Evolutionary conservation across 202 grass and related monocot species (phyloP), one percentile per base, ranked within the genome.

Genomic region (Cymbopogon flexuosus): DNA sequence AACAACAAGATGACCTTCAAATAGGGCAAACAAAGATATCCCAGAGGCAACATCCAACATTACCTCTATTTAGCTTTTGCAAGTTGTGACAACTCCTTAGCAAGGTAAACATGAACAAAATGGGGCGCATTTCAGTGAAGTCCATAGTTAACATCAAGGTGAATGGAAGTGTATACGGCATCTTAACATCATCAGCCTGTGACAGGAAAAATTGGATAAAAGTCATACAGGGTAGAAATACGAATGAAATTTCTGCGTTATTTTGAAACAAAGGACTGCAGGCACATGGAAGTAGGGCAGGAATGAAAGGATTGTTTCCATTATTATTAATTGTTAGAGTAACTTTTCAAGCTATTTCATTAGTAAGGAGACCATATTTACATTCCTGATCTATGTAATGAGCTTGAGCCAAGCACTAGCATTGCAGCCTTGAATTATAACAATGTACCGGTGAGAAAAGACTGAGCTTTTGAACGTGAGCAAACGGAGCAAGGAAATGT

Each of bases 31-130:
- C 1, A 57, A 8, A 57, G n/a, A 57, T 58, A 4, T 58, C 54
- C 19, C 19, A 23, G 19, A 58, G 22, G 35, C 16, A 54, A n/a
- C 6, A 54, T 54, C 18, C 49, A 54, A 18, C 19, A 76, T 47
- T 77, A 70, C 82, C 82, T 46, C 1, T 61, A 84, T 77, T 84
- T 3, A 84, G 73, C 6, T 76, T 59, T 58, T 84, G 1, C 36
- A 84, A 52, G 41, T 70, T 84, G 21, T 54, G 73, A 15, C 51
- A 27, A 47, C 56, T 84, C 64, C 41, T 69, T 62, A 70, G 64
- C 33, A 77, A 70, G 73, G 51, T 47, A 46, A 84, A 84, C 8
- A 14, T 35, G 8, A 52, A 72, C 11, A 79, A 33, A 79, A 79
- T 79, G 8, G 52, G 2, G 30, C 24, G 4, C 3, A 56, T 45